phyloP scores from a whole-genome alignment of 2,329 filamentous ascomycete species.

The Rhinocladiella similis region DNA sequence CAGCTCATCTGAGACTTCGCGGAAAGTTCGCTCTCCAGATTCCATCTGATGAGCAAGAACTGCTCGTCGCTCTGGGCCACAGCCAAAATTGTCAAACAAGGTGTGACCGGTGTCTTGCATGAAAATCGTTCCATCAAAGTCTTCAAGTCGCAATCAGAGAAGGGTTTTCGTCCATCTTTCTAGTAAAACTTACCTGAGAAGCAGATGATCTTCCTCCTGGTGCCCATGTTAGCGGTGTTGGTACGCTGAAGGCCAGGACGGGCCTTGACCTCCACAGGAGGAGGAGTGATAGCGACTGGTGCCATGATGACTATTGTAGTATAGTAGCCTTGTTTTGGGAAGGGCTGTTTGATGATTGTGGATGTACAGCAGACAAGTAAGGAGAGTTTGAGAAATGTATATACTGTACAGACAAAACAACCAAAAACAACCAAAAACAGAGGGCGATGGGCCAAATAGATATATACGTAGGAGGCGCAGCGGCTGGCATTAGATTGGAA shows the following conservation, averaged over 20 bases:
- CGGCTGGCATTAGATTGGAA: conserved; percentile 9
- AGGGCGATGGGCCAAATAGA: neutral
- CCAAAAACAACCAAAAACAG: neutral
- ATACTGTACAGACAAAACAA: neutral
- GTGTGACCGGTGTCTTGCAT: conserved; percentile 71
- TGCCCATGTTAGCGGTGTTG: conserved; percentile 29
- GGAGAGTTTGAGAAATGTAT: neutral
- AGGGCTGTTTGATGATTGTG: no score
- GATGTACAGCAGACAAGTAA: neutral
- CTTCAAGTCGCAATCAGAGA: conserved; percentile 39
- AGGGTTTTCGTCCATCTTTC: neutral
- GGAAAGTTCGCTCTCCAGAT: conserved; percentile 64
- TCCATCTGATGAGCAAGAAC: conserved; percentile 65
- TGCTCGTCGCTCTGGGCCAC: conserved; percentile 57
- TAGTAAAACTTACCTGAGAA: conserved; percentile 41
- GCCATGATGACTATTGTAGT: conserved; percentile 21
- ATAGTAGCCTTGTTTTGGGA: neutral
- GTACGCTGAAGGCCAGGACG: conserved; percentile 20
- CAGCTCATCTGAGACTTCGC: conserved; percentile 71
- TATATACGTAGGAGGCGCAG: conserved; percentile 21
- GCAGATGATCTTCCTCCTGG: conserved; percentile 47
- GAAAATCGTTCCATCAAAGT: conserved; percentile 73
- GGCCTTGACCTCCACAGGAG: conserved; percentile 24
- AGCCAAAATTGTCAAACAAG: conserved; percentile 66
- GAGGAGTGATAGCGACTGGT: conserved; percentile 27